phyloP scores from a whole-genome alignment of 805 yeast genomes.

The Kodamaea fukazawae region DNA sequence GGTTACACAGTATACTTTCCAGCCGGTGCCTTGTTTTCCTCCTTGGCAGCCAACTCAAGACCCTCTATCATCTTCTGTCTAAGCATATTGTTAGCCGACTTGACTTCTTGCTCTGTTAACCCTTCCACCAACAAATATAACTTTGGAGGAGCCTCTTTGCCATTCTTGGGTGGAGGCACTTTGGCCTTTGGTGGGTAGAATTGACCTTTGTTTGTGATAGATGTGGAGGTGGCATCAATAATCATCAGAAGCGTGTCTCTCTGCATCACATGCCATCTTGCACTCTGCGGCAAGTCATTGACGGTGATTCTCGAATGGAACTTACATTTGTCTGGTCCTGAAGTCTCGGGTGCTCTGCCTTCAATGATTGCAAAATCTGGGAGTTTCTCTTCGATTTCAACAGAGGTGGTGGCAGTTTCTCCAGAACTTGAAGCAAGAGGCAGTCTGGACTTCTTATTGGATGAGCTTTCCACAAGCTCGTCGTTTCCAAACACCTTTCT shows the following conservation, averaged over 20 bases:
- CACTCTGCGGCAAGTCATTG: slow-evolving; percentile 81
- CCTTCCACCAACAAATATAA: slow-evolving; percentile 79
- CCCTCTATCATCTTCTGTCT: slow-evolving; percentile 57
- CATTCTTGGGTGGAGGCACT: slow-evolving; percentile 50
- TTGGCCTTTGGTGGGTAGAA: slow-evolving; percentile 46
- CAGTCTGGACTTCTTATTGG: slow-evolving; percentile 11
- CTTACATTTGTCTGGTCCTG: slow-evolving; percentile 52
- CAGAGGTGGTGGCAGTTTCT: background rate
- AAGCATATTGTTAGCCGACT: slow-evolving; percentile 56
- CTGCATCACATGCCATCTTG: slow-evolving; percentile 75
- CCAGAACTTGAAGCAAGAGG: background rate
- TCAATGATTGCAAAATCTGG: slow-evolving; percentile 49
- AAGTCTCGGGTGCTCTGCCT: slow-evolving; percentile 51
- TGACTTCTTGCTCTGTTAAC: slow-evolving; percentile 54
- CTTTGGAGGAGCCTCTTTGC: slow-evolving; percentile 63
- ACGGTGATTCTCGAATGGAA: slow-evolving; percentile 71
- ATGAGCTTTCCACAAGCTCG: slow-evolving; percentile 8
- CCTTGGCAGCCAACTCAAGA: slow-evolving; percentile 46
- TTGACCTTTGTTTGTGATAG: slow-evolving; percentile 80
- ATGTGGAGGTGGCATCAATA: slow-evolving; percentile 67
- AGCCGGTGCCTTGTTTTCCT: slow-evolving; percentile 39
- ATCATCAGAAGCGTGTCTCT: slow-evolving; percentile 61
- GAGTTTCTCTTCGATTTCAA: slow-evolving; percentile 19
- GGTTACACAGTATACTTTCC: slow-evolving; percentile 52
- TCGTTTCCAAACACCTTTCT: slow-evolving; percentile 46